Conservation (phyloP, 2,329 filamentous ascomycete species). For the Venturia pyrina region DNA sequence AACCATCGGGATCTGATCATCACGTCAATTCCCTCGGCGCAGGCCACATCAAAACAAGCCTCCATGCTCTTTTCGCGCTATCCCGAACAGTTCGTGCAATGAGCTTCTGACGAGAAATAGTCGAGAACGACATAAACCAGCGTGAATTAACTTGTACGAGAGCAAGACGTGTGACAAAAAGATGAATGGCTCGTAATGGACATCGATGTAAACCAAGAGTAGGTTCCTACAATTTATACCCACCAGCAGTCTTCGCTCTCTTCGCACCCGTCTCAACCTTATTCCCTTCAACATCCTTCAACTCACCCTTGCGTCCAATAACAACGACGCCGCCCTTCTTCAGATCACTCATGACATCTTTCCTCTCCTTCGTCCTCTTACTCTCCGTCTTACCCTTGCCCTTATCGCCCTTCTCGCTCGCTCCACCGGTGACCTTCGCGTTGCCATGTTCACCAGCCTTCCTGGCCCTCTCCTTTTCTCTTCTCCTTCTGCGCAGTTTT, state of each 20-base stretch:
- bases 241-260: slow-evolving; percentile 9
- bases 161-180: too few relatives aligned
- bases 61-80: too few relatives aligned
- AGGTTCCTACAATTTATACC: neutral
- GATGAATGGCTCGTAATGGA: too few relatives aligned
- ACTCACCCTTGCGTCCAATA: slow-evolving; percentile 79
- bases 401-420: slow-evolving; percentile 33
- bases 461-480: slow-evolving; percentile 76
- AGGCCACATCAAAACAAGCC: too few relatives aligned
- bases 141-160: too few relatives aligned
- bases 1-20: too few relatives aligned
- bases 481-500: slow-evolving; percentile 62
- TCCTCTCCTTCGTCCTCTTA: slow-evolving; percentile 50
- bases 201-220: too few relatives aligned
- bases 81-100: too few relatives aligned
- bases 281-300: slow-evolving; percentile 75
- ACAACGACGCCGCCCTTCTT: slow-evolving; percentile 85
- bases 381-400: slow-evolving; percentile 41
- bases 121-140: too few relatives aligned
- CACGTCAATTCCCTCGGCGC: too few relatives aligned
- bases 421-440: slow-evolving; percentile 17
- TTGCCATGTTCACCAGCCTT: slow-evolving; percentile 48
- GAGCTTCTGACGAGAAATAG: too few relatives aligned
- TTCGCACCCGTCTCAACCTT: slow-evolving; percentile 7
- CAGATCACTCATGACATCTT: slow-evolving; percentile 53